phyloP scores from a whole-genome alignment of 345 rosid species.

The Cardamine chenopodiifolia region DNA sequence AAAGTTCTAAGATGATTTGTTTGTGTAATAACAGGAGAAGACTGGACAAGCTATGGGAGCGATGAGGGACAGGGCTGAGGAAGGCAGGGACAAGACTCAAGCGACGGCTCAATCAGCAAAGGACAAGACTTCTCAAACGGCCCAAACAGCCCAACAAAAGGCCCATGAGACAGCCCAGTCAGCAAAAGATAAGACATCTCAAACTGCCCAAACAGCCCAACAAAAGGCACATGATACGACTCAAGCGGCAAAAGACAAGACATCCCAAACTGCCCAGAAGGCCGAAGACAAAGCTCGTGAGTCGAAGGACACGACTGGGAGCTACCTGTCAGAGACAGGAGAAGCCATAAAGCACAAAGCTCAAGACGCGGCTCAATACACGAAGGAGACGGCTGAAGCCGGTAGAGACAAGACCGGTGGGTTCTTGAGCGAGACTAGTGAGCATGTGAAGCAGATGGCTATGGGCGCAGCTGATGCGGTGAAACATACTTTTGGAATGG shows the following conservation, averaged over 20 bases:
- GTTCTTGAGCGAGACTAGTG: constrained; percentile 56
- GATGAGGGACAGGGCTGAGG: constrained; percentile 42
- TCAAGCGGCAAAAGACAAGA: constrained; percentile 37
- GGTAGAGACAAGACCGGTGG: constrained; percentile 58
- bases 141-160: constrained; percentile 35
- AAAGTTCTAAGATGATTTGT: not conserved
- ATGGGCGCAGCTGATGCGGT: constrained; percentile 62
- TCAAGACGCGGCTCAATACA: constrained; percentile 38
- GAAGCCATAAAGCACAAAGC: constrained; percentile 49
- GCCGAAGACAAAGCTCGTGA: constrained; percentile 45
- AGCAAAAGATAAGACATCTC: constrained; percentile 43
- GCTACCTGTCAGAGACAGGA: constrained; percentile 42
- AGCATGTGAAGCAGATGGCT: constrained; percentile 61
- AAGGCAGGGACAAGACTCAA: constrained; percentile 39
- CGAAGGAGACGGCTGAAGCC: constrained; percentile 48
- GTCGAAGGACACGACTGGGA: constrained; percentile 44
- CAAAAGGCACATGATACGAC: constrained; percentile 37
- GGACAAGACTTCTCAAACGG: constrained; percentile 34
- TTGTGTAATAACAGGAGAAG: constrained; percentile 34
- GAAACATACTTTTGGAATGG: constrained; percentile 59
- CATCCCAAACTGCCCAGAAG: constrained; percentile 28
- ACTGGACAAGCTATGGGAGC: constrained; percentile 43
- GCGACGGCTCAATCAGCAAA: constrained; percentile 34
- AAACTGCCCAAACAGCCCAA: constrained; percentile 39
- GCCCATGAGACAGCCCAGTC: constrained; percentile 32